Conservation (phyloP, 257 asterid genomes). For the Solanum lycopersicoides region DNA sequence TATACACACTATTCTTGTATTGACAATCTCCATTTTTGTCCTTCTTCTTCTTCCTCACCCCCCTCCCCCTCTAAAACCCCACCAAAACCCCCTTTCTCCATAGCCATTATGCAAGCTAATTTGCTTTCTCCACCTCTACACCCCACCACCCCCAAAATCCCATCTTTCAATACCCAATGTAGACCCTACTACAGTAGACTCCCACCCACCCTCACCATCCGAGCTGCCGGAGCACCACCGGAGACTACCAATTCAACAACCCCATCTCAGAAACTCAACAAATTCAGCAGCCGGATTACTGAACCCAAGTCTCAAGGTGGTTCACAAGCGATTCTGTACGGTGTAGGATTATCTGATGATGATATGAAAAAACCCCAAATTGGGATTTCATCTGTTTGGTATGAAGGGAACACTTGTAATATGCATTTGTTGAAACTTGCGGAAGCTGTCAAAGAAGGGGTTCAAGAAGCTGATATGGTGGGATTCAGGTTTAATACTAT, state of each 20-base stretch:
- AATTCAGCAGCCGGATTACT: slow-evolving; percentile 81
- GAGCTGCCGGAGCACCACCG: not conserved
- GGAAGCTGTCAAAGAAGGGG: slow-evolving; percentile 90
- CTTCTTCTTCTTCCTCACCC: not conserved
- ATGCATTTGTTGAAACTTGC: slow-evolving; percentile 86
- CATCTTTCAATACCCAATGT: not conserved
- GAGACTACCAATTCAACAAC: slow-evolving; percentile 24
- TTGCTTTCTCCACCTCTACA: not conserved
- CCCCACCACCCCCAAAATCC: not conserved
- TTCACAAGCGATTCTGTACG: slow-evolving; percentile 89
- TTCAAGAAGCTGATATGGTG: slow-evolving; percentile 76
- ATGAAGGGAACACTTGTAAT: slow-evolving; percentile 96
- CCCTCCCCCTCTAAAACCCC: not conserved
- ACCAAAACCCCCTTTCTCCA: not conserved
- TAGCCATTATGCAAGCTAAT: not conserved
- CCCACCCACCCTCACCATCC: not conserved
- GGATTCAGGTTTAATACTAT: slow-evolving; percentile 90
- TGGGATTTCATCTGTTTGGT: slow-evolving; percentile 97
- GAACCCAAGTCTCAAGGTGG: slow-evolving; percentile 94
- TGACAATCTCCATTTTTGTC: not conserved
- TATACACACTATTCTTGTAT: too few relatives aligned
- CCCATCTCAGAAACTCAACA: slow-evolving; percentile 38
- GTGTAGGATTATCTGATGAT: slow-evolving; percentile 87
- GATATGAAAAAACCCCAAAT: slow-evolving; percentile 84
- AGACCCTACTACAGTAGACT: not conserved